phyloP scores from a whole-genome alignment of 441 rosid species.

The Raphanus hybrid region DNA sequence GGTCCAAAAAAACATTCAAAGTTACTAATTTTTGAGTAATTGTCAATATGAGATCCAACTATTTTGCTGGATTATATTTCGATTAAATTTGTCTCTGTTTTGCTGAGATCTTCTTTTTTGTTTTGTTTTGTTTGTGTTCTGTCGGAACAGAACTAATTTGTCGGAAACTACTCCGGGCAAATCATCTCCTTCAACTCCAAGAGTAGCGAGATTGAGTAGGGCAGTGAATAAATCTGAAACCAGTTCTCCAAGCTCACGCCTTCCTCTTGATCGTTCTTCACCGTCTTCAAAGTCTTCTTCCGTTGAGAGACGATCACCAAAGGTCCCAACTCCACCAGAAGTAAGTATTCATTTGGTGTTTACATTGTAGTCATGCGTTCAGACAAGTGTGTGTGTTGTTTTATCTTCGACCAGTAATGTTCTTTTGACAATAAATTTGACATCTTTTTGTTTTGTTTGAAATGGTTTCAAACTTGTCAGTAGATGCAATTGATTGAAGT shows the following conservation, averaged over 20 bases:
- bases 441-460: too few species aligned
- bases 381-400: not conserved
- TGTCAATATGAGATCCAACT: not conserved
- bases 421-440: too few species aligned
- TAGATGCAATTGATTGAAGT: too few species aligned
- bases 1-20: not conserved
- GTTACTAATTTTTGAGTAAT: conserved; percentile 2
- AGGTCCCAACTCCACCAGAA: conserved; percentile 4
- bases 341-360: too few species aligned
- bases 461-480: too few species aligned
- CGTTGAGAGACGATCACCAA: conserved; percentile 1
- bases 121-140: not conserved
- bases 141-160: not conserved
- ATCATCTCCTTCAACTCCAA: not conserved
- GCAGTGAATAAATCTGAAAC: not conserved
- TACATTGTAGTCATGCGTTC: not conserved
- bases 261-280: not conserved
- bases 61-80: not conserved
- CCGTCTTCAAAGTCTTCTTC: conserved; percentile 7
- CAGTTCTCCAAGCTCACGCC: not conserved
- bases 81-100: not conserved
- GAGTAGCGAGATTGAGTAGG: not conserved
- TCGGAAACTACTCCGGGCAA: conserved; percentile 1
- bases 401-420: too few species aligned
- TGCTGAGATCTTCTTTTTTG: not conserved